Percentiles rank a stretch among this genome's conserved stretches.
Evolutionary conservation across 768 basidiomycete genomes (phyloP).

Genomic region (Chalciporus sphaerocephalus): DNA sequence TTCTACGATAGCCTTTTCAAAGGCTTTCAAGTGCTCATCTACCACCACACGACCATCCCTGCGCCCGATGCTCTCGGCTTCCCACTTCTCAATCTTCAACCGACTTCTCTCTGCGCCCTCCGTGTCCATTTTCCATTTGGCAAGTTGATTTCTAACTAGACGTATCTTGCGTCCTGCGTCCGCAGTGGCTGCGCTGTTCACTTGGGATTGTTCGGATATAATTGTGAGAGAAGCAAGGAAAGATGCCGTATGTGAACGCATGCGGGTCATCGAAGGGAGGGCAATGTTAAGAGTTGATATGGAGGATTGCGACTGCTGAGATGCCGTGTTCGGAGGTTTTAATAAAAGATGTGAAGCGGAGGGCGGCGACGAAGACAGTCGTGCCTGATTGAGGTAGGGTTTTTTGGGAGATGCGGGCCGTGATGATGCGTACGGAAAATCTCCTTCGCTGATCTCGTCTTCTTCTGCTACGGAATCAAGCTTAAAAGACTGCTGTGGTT

Average conservation of each 20-base stretch:
- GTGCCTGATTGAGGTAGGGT: constrained; percentile 50
- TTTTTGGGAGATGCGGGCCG: constrained; percentile 49
- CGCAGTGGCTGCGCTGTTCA: constrained; percentile 78
- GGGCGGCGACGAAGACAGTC: constrained; percentile 43
- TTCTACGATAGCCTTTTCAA: constrained; percentile 66
- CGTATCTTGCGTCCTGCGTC: constrained; percentile 86
- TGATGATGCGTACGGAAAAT: constrained; percentile 37
- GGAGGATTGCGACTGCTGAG: constrained; percentile 25
- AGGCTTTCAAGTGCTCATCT: constrained; percentile 73
- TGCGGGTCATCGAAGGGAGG: constrained; percentile 61
- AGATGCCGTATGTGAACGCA: constrained; percentile 71
- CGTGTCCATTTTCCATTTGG: constrained; percentile 76
- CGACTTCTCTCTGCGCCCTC: constrained; percentile 83
- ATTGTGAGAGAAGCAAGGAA: constrained; percentile 70
- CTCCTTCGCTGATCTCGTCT: constrained; percentile 37
- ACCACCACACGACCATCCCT: constrained; percentile 67
- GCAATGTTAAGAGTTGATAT: constrained; percentile 31
- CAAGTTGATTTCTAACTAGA: constrained; percentile 77
- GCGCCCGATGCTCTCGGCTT: constrained; percentile 45
- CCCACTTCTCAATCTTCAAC: constrained; percentile 75
- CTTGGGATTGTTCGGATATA: constrained; percentile 85
- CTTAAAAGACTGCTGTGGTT: constrained; percentile 25
- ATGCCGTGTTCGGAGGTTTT: constrained; percentile 24
- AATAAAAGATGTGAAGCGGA: constrained; percentile 43
- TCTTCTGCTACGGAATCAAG: constrained; percentile 41